phyloP scores from a whole-genome alignment of 352 stramenopile genomes.

The Globisporangium nunn region DNA sequence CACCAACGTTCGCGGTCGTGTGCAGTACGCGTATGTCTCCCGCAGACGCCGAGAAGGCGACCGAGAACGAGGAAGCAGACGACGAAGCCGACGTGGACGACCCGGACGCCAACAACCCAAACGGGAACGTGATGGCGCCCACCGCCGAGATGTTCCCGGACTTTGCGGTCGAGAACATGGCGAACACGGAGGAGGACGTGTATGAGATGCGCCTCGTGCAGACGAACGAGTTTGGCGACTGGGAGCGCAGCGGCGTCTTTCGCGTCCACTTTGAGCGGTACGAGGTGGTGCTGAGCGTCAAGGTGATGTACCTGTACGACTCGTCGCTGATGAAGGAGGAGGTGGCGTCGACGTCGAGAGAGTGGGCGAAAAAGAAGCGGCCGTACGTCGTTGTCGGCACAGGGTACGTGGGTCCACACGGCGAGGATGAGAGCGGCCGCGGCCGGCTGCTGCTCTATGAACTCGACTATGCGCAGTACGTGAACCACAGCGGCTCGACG shows the following conservation, averaged over 20 bases:
- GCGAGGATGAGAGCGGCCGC: conserved; percentile 82
- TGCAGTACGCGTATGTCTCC: conserved; percentile 53
- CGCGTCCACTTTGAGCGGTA: conserved; percentile 80
- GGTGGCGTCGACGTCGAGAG: conserved; percentile 46
- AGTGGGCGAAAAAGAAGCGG: conserved; percentile 77
- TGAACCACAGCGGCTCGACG: conserved; percentile 64
- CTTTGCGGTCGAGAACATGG: conserved; percentile 51
- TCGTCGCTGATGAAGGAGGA: conserved; percentile 74
- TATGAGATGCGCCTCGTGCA: conserved; percentile 81
- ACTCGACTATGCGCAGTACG: conserved; percentile 85
- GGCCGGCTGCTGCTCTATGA: conserved; percentile 82
- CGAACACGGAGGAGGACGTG: conserved; percentile 69
- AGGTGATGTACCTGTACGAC: conserved; percentile 85
- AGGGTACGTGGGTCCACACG: conserved; percentile 73
- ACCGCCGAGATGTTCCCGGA: conserved; percentile 78
- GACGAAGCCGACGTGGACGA: conserved; percentile 38
- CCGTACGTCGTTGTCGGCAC: conserved; percentile 80
- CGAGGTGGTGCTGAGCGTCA: conserved; percentile 78
- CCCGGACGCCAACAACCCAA: conserved; percentile 33
- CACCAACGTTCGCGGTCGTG: conserved; percentile 75
- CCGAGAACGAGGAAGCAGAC: conserved; percentile 47
- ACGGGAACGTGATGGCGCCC: conserved; percentile 69
- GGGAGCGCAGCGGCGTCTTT: conserved; percentile 65
- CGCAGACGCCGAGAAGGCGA: conserved; percentile 48
- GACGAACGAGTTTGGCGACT: conserved; percentile 77